phyloP scores from a whole-genome alignment of 106 monocot genomes.

The Dendrobium officinale region DNA sequence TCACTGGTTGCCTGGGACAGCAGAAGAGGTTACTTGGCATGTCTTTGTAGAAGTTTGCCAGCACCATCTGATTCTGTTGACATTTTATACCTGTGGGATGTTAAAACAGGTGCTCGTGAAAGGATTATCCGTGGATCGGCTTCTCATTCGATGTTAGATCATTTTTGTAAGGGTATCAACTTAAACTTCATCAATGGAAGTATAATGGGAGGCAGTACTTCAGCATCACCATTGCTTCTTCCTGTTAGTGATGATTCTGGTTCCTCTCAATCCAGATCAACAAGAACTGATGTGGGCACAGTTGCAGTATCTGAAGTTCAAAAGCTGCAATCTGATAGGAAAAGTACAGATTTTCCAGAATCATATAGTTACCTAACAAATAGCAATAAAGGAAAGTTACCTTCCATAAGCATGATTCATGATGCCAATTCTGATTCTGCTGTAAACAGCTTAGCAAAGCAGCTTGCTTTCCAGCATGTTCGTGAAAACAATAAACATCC shows the following conservation, averaged over 20 bases:
- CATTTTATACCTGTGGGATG: slow-evolving; percentile 81
- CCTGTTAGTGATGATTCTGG: slow-evolving; percentile 53
- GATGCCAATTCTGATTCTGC: slow-evolving; percentile 27
- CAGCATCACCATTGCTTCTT: slow-evolving; percentile 57
- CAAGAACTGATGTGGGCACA: slow-evolving; percentile 14
- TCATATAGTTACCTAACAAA: slow-evolving; percentile 11
- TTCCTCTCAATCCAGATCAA: slow-evolving; percentile 16
- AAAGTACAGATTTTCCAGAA: slow-evolving; percentile 16
- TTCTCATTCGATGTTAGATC: slow-evolving; percentile 79
- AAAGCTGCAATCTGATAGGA: slow-evolving; percentile 8
- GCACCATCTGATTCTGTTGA: slow-evolving; percentile 29
- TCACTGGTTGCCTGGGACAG: slow-evolving; percentile 86
- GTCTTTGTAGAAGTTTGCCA: slow-evolving; percentile 47
- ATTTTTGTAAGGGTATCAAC: slow-evolving; percentile 69
- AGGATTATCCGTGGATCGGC: slow-evolving; percentile 64
- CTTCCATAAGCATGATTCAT: slow-evolving; percentile 12
- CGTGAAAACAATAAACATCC: slow-evolving; percentile 35
- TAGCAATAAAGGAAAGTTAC: slow-evolving; percentile 24
- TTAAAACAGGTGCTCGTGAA: slow-evolving; percentile 83
- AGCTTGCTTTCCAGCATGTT: slow-evolving; percentile 6
- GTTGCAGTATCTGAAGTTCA: slow-evolving; percentile 1
- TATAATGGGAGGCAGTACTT: slow-evolving; percentile 61
- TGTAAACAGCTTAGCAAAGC: slow-evolving; percentile 21
- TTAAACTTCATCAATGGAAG: slow-evolving; percentile 37
- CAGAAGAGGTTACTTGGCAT: slow-evolving; percentile 83